phyloP scores from a whole-genome alignment of 805 yeast genomes.

The Wickerhamomyces silvicola region DNA sequence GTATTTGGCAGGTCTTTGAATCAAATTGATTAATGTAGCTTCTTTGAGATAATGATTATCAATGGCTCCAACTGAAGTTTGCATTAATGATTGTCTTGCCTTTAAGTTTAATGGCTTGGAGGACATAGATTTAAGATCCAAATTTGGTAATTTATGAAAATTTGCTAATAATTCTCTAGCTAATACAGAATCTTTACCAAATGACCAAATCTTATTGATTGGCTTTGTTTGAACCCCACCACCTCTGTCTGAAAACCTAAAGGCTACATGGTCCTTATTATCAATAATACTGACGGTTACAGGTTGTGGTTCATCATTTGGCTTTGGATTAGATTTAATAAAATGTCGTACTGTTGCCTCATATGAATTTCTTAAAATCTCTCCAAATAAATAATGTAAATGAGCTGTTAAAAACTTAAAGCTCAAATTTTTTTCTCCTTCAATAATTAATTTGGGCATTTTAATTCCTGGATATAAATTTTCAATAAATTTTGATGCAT shows the following conservation, averaged over 20 bases:
- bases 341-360: conserved; percentile 67
- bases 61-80: conserved; percentile 37
- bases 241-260: conserved; percentile 83
- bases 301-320: conserved; percentile 50
- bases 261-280: conserved; percentile 58
- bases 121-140: conserved; percentile 28
- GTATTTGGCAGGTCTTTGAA: conserved; percentile 65
- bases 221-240: conserved; percentile 71
- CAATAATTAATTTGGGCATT: conserved; percentile 72
- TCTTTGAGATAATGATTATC: conserved; percentile 23
- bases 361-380: conserved; percentile 75
- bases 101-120: conserved; percentile 17
- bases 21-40: conserved; percentile 53
- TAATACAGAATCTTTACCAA: conserved; percentile 61
- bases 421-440: conserved; percentile 58
- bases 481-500: conserved; percentile 45
- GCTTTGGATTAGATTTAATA: conserved; percentile 25
- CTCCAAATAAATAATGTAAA: conserved; percentile 80
- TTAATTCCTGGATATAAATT: conserved; percentile 44
- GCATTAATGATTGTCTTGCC: conserved; percentile 24
- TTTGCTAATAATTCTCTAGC: conserved; percentile 56
- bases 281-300: conserved; percentile 70
- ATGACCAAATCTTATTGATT: conserved; percentile 73
- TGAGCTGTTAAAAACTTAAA: conserved; percentile 87
- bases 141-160: conserved; percentile 66